Conservation (phyloP, 805 yeast genomes). For the Hanseniaspora singularis region DNA sequence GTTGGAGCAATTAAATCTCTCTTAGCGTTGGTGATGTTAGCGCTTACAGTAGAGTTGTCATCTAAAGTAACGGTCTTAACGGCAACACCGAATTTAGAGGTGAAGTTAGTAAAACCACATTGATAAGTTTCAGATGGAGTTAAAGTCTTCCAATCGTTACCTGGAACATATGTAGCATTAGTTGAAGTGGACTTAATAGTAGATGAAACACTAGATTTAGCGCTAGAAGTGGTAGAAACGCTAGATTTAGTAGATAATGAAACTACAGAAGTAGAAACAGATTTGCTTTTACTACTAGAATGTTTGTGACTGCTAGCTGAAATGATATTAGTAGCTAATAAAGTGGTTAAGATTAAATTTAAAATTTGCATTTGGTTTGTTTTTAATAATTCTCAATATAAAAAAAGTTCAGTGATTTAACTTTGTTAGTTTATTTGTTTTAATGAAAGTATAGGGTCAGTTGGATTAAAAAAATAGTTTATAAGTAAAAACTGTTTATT, state of each 20-base stretch:
- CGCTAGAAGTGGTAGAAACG: constrained; percentile 23
- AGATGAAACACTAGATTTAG: constrained; percentile 24
- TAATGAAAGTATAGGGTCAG: constrained; percentile 16
- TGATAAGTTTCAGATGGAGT: constrained; percentile 31
- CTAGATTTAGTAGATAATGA: background rate
- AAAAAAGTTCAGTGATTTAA: background rate
- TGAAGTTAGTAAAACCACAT: constrained; percentile 29
- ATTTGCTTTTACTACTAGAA: constrained; percentile 22
- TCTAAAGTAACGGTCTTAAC: constrained; percentile 18
- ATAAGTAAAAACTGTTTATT: background rate
- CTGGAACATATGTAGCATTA: constrained; percentile 46
- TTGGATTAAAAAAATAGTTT: constrained; percentile 9
- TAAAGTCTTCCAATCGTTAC: constrained; percentile 28
- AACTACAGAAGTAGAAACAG: constrained; percentile 10
- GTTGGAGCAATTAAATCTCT: constrained; percentile 24
- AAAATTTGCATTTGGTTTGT: constrained; percentile 13
- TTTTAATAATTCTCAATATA: background rate
- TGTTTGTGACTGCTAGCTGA: constrained; percentile 26
- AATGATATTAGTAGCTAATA: constrained; percentile 14
- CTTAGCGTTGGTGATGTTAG: constrained; percentile 19
- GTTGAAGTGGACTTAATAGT: constrained; percentile 33
- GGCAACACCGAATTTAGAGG: constrained; percentile 36
- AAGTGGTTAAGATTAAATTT: constrained; percentile 9
- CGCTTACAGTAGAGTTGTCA: constrained; percentile 17
- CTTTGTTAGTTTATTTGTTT: background rate